A percentile compares a stretch with the other conserved stretches of the same genome.
Evolutionary conservation across 78 protist genomes (phyloP).

Genomic region (Emiliania huxleyi): DNA sequence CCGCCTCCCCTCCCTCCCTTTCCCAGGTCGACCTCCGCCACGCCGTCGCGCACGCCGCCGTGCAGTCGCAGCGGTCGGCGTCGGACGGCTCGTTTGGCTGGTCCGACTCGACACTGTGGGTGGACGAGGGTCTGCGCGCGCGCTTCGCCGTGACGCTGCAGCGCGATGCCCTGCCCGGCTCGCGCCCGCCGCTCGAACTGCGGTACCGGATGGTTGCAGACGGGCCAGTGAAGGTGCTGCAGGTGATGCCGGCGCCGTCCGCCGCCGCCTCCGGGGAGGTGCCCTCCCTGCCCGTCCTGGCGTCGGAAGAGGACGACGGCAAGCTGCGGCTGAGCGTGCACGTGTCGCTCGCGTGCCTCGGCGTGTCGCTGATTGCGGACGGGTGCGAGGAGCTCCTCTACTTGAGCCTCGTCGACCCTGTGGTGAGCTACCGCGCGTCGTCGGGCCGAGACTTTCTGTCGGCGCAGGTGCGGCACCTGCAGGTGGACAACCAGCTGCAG

Average conservation of each 20-base stretch:
- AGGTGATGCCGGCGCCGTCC: neutral
- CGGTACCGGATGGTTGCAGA: neutral
- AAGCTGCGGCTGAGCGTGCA: neutral
- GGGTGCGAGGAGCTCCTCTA: neutral
- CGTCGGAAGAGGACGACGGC: neutral
- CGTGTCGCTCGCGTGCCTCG: neutral
- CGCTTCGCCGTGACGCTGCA: too few relatives aligned
- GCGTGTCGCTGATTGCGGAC: neutral
- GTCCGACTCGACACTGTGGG: too few relatives aligned
- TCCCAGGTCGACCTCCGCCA: too few relatives aligned
- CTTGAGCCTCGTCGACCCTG: too few relatives aligned
- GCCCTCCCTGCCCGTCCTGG: neutral
- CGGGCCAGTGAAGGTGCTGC: conserved; percentile 11
- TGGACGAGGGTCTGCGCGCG: too few relatives aligned
- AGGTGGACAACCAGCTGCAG: neutral
- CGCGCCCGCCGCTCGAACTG: too few relatives aligned
- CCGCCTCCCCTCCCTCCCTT: too few relatives aligned
- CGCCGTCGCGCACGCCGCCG: too few relatives aligned
- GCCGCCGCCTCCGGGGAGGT: neutral
- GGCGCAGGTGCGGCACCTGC: neutral
- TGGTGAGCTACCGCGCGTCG: neutral
- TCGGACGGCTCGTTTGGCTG: too few relatives aligned
- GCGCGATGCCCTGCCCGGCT: too few relatives aligned
- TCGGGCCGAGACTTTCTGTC: neutral
- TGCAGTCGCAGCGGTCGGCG: too few relatives aligned